These are phyloP conservation scores for Hirschfeldia incana DNA, from an alignment of 345 rosid genomes.

Conservation along the genomic window DNA sequence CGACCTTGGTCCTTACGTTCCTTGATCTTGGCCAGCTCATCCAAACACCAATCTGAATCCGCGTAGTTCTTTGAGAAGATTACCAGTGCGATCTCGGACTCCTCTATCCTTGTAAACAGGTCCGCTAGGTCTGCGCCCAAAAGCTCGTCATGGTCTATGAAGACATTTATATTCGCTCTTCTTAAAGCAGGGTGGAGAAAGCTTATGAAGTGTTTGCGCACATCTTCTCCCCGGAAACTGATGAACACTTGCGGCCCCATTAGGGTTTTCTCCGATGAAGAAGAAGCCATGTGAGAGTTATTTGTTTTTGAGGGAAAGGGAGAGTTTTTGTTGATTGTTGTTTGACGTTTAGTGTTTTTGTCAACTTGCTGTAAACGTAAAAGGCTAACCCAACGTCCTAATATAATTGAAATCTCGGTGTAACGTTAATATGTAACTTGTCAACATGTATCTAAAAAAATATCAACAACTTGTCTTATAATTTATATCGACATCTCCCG, in stretches of 20 bases:
- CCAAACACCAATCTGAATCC: conserved; percentile 10
- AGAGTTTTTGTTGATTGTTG: background rate
- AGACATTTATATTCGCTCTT: conserved; percentile 10
- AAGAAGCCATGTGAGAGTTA: background rate
- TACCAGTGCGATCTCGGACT: conserved; percentile 14
- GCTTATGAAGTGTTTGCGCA: conserved; percentile 6
- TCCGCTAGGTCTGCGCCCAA: background rate
- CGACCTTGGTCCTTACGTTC: background rate
- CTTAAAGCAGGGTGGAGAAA: conserved; percentile 15
- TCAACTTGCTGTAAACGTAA: background rate
- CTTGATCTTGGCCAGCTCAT: conserved; percentile 22
- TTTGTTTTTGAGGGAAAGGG: background rate
- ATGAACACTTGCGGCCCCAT: conserved; percentile 30
- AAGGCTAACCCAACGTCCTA: background rate
- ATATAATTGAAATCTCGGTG: background rate
- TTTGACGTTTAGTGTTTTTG: background rate
- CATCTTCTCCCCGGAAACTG: conserved; percentile 26
- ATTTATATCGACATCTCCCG: background rate
- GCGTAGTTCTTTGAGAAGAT: conserved; percentile 16
- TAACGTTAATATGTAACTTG: background rate
- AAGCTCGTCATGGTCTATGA: background rate
- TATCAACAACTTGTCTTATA: background rate
- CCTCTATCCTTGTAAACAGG: conserved; percentile 17
- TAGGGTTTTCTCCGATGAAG: background rate
- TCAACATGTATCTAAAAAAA: background rate